These are phyloP conservation scores for Aureobasidium mangrovei DNA, from an alignment of 2,329 filamentous ascomycete species.

Conservation along the genomic window DNA sequence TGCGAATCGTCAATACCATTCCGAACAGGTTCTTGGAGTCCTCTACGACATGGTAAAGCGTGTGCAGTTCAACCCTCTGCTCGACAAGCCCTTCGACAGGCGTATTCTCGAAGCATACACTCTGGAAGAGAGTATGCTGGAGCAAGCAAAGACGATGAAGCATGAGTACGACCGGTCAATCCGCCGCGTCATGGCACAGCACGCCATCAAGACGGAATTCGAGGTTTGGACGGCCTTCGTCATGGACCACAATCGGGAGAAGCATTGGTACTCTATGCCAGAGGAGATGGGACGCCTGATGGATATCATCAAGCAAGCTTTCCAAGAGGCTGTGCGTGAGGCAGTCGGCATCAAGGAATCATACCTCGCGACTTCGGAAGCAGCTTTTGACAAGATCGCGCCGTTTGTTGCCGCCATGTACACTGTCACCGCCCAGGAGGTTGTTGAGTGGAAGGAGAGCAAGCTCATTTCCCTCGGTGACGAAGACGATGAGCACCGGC, in stretches of 20 bases:
- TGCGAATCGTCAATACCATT: constrained; percentile 50
- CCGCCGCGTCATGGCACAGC: constrained; percentile 72
- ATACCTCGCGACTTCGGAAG: constrained; percentile 17
- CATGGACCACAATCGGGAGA: constrained; percentile 61
- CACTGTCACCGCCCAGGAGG: constrained; percentile 64
- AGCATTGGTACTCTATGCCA: constrained; percentile 74
- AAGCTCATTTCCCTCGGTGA: constrained; percentile 32
- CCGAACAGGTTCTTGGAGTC: constrained; percentile 63
- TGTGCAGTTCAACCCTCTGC: constrained; percentile 64
- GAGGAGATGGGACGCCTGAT: constrained; percentile 71
- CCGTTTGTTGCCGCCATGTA: constrained; percentile 85
- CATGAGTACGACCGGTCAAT: constrained; percentile 66
- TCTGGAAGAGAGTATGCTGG: constrained; percentile 46
- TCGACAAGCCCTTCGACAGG: constrained; percentile 63
- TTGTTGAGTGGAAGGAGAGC: constrained; percentile 50
- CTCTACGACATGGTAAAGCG: constrained; percentile 70
- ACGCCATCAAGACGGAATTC: constrained; percentile 77
- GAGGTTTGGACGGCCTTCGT: constrained; percentile 87
- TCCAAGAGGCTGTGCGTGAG: constrained; percentile 56
- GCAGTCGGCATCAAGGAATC: constrained; percentile 48
- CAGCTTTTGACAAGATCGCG: constrained; percentile 50
- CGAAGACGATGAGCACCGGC: constrained; percentile 46
- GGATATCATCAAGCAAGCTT: constrained; percentile 56
- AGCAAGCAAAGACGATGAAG: constrained; percentile 60
- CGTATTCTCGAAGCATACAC: constrained; percentile 58